Percentiles rank a stretch among this genome's conserved stretches.
These are phyloP conservation scores for Euryodendron excelsum DNA, from an alignment of 148 eudicot genomes.

Conservation along the genomic window DNA sequence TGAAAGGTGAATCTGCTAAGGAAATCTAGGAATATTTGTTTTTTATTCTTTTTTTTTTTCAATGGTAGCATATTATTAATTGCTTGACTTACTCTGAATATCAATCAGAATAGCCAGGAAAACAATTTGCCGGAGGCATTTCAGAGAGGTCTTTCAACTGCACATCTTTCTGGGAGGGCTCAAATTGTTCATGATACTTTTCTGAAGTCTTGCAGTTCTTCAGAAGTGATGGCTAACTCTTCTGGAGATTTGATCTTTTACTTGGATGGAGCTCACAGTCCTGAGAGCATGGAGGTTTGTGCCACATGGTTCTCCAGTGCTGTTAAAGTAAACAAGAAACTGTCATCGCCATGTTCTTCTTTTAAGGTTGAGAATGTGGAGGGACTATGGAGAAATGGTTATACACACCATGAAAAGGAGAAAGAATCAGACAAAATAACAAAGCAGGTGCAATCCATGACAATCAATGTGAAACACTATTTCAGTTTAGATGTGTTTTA, in stretches of 20 bases:
- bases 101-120: slow-evolving; percentile 41
- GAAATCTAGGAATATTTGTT: not conserved
- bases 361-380: slow-evolving; percentile 21
- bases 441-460: slow-evolving; percentile 41
- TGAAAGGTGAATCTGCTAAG: not conserved
- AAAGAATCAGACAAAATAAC: slow-evolving; percentile 20
- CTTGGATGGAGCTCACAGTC: slow-evolving; percentile 90
- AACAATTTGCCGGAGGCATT: slow-evolving; percentile 60
- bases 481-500: not conserved
- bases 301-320: slow-evolving; percentile 72
- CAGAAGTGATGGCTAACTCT: slow-evolving; percentile 20
- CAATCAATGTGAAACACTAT: not conserved
- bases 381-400: slow-evolving; percentile 30
- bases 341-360: slow-evolving; percentile 23
- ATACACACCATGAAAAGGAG: slow-evolving; percentile 23
- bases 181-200: slow-evolving; percentile 57
- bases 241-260: slow-evolving; percentile 62
- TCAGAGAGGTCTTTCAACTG: slow-evolving; percentile 76
- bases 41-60: not conserved
- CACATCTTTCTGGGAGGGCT: slow-evolving; percentile 80
- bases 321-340: slow-evolving; percentile 38
- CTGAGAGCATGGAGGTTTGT: slow-evolving; percentile 91
- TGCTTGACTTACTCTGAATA: slow-evolving; percentile 11
- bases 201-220: slow-evolving; percentile 17
- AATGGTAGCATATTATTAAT: slow-evolving; percentile 17